Base-by-base conservation (phyloP, 2,329 filamentous ascomycete species). In the Scytalidium sp. region DNA sequence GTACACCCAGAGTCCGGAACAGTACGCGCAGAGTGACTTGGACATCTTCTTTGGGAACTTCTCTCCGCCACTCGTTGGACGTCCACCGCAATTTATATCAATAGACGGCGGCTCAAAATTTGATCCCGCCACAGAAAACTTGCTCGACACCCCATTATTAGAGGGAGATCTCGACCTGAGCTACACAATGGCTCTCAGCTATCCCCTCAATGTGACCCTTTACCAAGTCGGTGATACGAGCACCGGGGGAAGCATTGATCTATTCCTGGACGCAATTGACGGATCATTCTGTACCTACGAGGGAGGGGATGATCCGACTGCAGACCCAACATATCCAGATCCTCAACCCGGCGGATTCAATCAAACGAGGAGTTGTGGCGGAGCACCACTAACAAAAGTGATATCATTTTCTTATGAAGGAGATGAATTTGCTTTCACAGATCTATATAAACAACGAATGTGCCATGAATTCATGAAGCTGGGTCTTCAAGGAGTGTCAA, bases 381-480 rank as follows among this genome's bases (percentile, higher is more conserved):
- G 59, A 3, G 70, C 66, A 45, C 55, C 65, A 7, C 60, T 75
- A 13, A 72, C 78, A 3, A 78, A 80, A 45, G 78, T 81, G 49
- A 75, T 81, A 50, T 76, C 71, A 19, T 76, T 76, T 21, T 79
- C 74, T 10, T 83, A 83, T 60, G 72, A 69, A 10, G 75, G 75
- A 21, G 74, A 76, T 53, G 77, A 81, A 62, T 70, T 85, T 59
- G 76, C 73, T 43, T 65, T 75, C 10, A 71, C 75, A 1, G 65
- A 67, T 4, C 64, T 63, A 47, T 81, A 80, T 58, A 70, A 75
- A 54, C 55, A 69, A 48, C 70, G 78, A 2, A 77, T 81, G 61
- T 81, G 78, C 58, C 64, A 69, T 53, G 76, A 80, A 65, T 80
- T 76, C 62, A 70, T 79, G 69, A 81, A 81, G 66, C 71, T 80